Base-by-base conservation (phyloP, 2,329 filamentous ascomycete species). In the Colletotrichum melonis region DNA sequence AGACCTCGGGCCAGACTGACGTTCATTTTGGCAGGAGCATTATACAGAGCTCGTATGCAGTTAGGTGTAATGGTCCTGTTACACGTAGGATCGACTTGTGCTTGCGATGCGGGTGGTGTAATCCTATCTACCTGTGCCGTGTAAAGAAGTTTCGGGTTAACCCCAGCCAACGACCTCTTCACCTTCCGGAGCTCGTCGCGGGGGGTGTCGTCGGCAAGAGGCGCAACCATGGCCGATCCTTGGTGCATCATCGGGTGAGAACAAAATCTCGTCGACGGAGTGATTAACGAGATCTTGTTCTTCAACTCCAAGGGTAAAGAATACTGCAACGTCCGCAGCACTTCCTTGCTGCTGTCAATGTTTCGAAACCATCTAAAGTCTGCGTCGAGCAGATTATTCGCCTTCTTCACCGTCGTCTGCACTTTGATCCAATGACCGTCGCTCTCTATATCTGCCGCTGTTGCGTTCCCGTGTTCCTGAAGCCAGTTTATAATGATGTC, bases 401-500 rank as follows among this genome's bases (percentile, higher is more conserved):
- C 84, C 7, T 81, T 80, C 14, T 79, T 77, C 1, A 85, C 81
- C 0, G 82, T 83, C 1, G 86, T 82, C 1, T 78, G 77, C 65
- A 87, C 84, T 62, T 84, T 83, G 49, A 90, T 77, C 79, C 84
- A 85, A 22, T 82, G 79, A 1, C 80, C 80, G 11, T 81, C 76
- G 24, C 81, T 79, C 9, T 79, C 78, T 24, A 87, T 75, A 42
- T 85, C 80, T 24, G 77, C 76, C 12, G 52, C 6, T 83, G 77
- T 11, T 76, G 77, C 32, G 86, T 76, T 30, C 84, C 84, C 26
- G 80, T 82, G 3, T 80, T 78, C 5, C 78, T 57, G 75, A 5
- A 90, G 82, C 88, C 88, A 90, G 58, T 78, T 72, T 9, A 83
- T 80, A 16, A 89, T 83, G 0, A 83, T 78, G 6, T 82, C 77